A percentile compares a stretch with the other conserved stretches of the same genome.
These are phyloP conservation scores for Tulasnella sp. DNA, from an alignment of 768 basidiomycete genomes.

Conservation along the genomic window DNA sequence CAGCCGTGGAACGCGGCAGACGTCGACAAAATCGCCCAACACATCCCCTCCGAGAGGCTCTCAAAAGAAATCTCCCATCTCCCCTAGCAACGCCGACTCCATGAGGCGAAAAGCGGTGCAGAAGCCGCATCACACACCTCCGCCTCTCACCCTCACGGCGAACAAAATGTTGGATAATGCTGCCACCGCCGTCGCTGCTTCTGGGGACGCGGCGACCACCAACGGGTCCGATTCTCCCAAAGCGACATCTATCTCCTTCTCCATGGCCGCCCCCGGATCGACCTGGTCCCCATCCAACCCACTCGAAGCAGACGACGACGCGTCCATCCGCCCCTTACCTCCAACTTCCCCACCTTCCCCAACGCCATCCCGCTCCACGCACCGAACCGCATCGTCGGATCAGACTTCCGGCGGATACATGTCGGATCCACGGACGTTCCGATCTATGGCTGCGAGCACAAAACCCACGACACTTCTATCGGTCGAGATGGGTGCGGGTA, in stretches of 20 bases:
- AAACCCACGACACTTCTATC: constrained; percentile 93
- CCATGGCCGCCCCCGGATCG: constrained; percentile 58
- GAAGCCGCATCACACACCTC: not conserved
- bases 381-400: constrained; percentile 43
- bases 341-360: constrained; percentile 83
- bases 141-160: constrained; percentile 6
- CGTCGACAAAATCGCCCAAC: constrained; percentile 24
- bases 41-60: no score
- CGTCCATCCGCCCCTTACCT: constrained; percentile 79
- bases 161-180: constrained; percentile 4
- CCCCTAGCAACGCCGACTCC: not conserved
- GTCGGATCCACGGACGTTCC: constrained; percentile 62
- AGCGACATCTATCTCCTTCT: constrained; percentile 26
- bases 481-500: constrained; percentile 53
- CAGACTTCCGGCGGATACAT: constrained; percentile 45
- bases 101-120: constrained; percentile 8
- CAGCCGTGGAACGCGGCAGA: not conserved
- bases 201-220: constrained; percentile 61
- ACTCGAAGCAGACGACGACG: constrained; percentile 87
- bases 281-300: constrained; percentile 68
- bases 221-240: constrained; percentile 37
- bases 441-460: constrained; percentile 67
- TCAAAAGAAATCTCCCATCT: no score
- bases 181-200: no score
- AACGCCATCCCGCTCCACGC: constrained; percentile 57